These are phyloP conservation scores for Torulaspora franciscae DNA, from an alignment of 805 yeast genomes.

Conservation along the genomic window DNA sequence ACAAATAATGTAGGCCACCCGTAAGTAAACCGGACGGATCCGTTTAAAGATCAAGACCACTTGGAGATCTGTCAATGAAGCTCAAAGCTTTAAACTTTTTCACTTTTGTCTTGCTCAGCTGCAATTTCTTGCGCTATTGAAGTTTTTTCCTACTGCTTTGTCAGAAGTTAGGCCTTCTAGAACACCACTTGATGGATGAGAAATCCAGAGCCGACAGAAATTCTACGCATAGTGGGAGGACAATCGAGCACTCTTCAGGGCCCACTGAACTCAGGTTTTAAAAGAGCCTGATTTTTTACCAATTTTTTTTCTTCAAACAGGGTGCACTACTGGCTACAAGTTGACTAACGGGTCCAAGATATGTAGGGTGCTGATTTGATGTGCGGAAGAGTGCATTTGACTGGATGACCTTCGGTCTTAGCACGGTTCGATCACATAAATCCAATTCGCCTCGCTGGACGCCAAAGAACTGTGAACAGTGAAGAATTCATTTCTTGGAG, in stretches of 20 bases:
- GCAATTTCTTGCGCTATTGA: constrained; percentile 9
- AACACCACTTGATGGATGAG: background rate
- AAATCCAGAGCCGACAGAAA: background rate
- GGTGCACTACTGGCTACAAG: too few species aligned
- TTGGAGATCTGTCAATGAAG: background rate
- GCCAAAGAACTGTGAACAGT: too few species aligned
- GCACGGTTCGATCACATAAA: too few species aligned
- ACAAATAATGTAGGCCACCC: background rate
- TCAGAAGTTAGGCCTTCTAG: constrained; percentile 6
- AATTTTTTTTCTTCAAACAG: too few species aligned
- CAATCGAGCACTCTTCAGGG: background rate
- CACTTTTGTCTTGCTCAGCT: background rate
- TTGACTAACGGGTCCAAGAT: too few species aligned
- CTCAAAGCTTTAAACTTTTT: background rate
- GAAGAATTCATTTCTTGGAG: too few species aligned
- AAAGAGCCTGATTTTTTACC: too few species aligned
- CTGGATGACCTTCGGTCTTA: too few species aligned
- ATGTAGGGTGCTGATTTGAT: too few species aligned
- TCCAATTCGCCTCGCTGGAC: too few species aligned
- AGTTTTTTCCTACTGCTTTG: constrained; percentile 5
- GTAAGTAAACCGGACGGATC: background rate
- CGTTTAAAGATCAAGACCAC: background rate
- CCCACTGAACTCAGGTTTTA: background rate
- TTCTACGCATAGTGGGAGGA: background rate
- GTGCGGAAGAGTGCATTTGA: too few species aligned